Base-by-base conservation (phyloP, 139 green algal species). In the Diplosphaera chodatii region DNA sequence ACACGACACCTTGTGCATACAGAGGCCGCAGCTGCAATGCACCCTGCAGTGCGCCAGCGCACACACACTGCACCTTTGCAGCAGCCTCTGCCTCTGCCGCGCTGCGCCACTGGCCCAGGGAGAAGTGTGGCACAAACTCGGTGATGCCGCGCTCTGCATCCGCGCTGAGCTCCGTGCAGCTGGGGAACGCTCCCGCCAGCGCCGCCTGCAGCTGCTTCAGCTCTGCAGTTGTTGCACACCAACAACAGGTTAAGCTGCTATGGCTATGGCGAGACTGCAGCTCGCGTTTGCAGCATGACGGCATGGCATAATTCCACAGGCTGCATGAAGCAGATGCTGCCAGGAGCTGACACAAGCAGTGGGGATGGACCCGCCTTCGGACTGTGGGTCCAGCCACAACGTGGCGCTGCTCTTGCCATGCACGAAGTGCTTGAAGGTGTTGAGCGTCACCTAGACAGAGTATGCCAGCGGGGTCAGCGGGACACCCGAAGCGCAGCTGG, bases 121-220 rank as follows among this genome's bases (percentile, higher is more conserved):
- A 90, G 41, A 92, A 40, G 74, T 92, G 87, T 3, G 86, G 84
- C n/a, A 66, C 74, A 75, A 89, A 91, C 15, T 5, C 31, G 0
- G 67, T 71, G 34, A 90, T 88, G 67, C 76, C 72, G 0, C 85
- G 55, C 0, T 0, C n/a, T 1, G 73, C 71, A 63, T 92, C 87
- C 32, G 30, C 23, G 64, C 55, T 80, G 10, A 92, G 83, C 68
- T 91, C 81, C 56, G 56, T 70, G 72, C 80, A 91, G 40, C 77
- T 71, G 3, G 86, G 87, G 64, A 92, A 92, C 20, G 77, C 80
- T 0, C 18, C 15, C 22, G 66, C 18, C 62, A 91, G 76, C 4
- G 72, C 71, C 18, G 31, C 62, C 66, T 92, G 83, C 64, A 90
- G 65, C 6, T 55, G 21, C n/a, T 55, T 21, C 29, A 91, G 70